Percentiles rank a stretch among this genome's conserved stretches.
Conservation (phyloP, 2,329 filamentous ascomycete species). For the Talaromyces funiculosus region DNA sequence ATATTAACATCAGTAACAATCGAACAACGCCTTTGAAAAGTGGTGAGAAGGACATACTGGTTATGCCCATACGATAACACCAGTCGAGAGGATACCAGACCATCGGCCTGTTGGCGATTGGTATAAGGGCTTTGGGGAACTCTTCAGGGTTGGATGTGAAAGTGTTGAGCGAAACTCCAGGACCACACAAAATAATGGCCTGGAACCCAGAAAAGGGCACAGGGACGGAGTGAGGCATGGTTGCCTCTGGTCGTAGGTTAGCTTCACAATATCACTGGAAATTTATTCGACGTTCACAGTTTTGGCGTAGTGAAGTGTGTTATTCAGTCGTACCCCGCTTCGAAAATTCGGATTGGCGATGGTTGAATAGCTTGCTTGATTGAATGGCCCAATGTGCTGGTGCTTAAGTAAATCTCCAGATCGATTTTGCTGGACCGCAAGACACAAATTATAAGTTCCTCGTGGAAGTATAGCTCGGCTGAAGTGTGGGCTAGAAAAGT, state of each 20-base stretch:
- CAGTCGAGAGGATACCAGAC: conserved; percentile 47
- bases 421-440: neutral
- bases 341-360: neutral
- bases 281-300: neutral
- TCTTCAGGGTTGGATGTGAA: conserved; percentile 47
- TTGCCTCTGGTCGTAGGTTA: neutral
- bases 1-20: neutral
- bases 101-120: conserved; percentile 47
- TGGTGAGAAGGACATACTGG: conserved; percentile 24
- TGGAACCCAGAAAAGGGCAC: conserved; percentile 56
- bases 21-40: neutral
- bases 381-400: neutral
- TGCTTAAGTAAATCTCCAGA: neutral
- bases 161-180: conserved; percentile 45
- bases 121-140: conserved; percentile 45
- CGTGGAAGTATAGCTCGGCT: neutral
- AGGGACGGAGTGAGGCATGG: conserved; percentile 28
- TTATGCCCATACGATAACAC: conserved; percentile 46
- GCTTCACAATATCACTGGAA: neutral
- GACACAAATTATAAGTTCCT: too few relatives aligned
- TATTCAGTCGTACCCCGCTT: conserved; percentile 9
- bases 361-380: neutral
- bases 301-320: neutral
- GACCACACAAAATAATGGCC: conserved; percentile 45
- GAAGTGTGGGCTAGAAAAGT: neutral